Percentiles rank a stretch among this genome's conserved stretches.
These are phyloP conservation scores for Serendipita sp. DNA, from an alignment of 768 basidiomycete species.

Conservation along the genomic window DNA sequence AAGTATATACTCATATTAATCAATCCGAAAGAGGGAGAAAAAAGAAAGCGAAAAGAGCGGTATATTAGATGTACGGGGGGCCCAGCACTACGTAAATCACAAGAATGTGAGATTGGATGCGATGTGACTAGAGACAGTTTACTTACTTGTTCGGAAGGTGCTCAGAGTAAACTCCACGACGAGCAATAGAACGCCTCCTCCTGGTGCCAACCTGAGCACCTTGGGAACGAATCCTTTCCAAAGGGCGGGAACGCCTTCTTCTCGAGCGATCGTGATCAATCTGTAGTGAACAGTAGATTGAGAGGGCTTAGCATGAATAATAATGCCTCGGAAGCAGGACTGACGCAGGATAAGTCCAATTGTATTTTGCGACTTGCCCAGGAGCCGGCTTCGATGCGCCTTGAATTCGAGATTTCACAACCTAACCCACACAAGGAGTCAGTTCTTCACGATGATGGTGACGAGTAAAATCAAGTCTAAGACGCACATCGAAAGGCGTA, in stretches of 20 bases:
- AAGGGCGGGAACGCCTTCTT: constrained; percentile 72
- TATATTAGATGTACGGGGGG: constrained; percentile 32
- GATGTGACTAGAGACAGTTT: not conserved
- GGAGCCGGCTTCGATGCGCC: constrained; percentile 39
- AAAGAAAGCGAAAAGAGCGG: not conserved
- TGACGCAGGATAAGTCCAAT: constrained; percentile 85
- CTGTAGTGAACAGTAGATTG: constrained; percentile 18
- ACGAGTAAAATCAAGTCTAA: not conserved
- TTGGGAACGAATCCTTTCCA: constrained; percentile 97
- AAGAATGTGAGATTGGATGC: not conserved
- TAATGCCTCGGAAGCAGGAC: constrained; percentile 13
- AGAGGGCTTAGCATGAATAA: not conserved
- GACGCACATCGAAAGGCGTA: constrained; percentile 46
- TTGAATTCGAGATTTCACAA: constrained; percentile 94
- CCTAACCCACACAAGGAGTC: constrained; percentile 28
- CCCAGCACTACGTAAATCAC: constrained; percentile 27
- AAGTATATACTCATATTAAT: not conserved
- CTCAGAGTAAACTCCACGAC: constrained; percentile 82
- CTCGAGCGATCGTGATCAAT: constrained; percentile 61
- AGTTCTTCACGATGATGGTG: constrained; percentile 5
- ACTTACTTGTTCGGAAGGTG: constrained; percentile 55
- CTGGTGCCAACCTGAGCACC: constrained; percentile 85
- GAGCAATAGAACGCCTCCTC: constrained; percentile 83
- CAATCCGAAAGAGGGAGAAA: not conserved
- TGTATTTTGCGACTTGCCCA: constrained; percentile 72